Percentiles rank a stretch among this genome's conserved stretches.
Evolutionary conservation across 2,329 filamentous ascomycete species (phyloP).

Genomic region (Hypoxylon sp.): DNA sequence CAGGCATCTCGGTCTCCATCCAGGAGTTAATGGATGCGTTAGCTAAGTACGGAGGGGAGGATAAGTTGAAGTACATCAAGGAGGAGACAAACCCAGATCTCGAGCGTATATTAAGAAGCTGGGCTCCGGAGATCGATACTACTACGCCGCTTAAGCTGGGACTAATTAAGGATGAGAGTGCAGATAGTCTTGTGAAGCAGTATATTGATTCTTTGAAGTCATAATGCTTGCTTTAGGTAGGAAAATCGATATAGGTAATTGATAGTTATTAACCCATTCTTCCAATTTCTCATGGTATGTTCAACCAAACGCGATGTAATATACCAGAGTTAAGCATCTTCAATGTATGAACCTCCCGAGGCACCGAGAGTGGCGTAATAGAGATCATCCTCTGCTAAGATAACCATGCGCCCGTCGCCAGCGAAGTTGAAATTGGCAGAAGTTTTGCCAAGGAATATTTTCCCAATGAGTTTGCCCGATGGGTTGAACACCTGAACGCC

Average conservation of each 20-base stretch:
- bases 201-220: slow-evolving; percentile 62
- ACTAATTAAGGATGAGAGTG: slow-evolving; percentile 65
- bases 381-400: slow-evolving; percentile 59
- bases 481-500: slow-evolving; percentile 66
- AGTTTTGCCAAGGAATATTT: slow-evolving; percentile 67
- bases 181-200: slow-evolving; percentile 69
- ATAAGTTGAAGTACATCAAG: slow-evolving; percentile 66
- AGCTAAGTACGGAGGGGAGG: slow-evolving; percentile 68
- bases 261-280: slow-evolving; percentile 1
- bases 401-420: slow-evolving; percentile 59
- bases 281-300: background rate
- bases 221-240: slow-evolving; percentile 13
- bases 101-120: slow-evolving; percentile 72
- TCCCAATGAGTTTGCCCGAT: slow-evolving; percentile 66
- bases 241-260: slow-evolving; percentile 1
- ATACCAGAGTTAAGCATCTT: slow-evolving; percentile 3
- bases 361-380: slow-evolving; percentile 57
- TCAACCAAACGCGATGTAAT: background rate
- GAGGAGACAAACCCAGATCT: slow-evolving; percentile 69
- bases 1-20: slow-evolving; percentile 70
- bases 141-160: slow-evolving; percentile 65
- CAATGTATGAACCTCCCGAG: slow-evolving; percentile 46
- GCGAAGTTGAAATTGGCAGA: slow-evolving; percentile 66
- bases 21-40: slow-evolving; percentile 73
- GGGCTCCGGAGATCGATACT: slow-evolving; percentile 71